A percentile compares a stretch with the other conserved stretches of the same genome.
Evolutionary conservation across 2,329 filamentous ascomycete species (phyloP).

Genomic region (Fusarium pininemorale): DNA sequence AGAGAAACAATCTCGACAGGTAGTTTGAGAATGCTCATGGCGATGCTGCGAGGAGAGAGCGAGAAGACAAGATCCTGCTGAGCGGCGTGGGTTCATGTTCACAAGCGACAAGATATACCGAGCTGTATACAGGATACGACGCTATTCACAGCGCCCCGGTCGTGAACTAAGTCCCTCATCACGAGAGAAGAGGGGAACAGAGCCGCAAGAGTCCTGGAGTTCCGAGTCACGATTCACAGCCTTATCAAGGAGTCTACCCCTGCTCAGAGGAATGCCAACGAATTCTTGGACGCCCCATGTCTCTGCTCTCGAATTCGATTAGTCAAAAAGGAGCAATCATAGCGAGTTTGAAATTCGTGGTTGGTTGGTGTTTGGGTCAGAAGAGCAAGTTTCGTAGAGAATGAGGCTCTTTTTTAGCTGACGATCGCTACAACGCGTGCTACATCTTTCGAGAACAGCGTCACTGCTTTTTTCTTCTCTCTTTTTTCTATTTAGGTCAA

Average conservation of each 20-base stretch:
- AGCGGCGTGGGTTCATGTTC: slow-evolving; percentile 10
- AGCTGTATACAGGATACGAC: not conserved
- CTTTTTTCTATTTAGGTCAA: not conserved
- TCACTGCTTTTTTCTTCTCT: not conserved
- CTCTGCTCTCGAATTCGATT: not conserved
- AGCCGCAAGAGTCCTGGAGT: slow-evolving; percentile 13
- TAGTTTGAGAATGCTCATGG: slow-evolving; percentile 54
- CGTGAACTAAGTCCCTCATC: slow-evolving; percentile 3
- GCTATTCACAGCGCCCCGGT: slow-evolving; percentile 10
- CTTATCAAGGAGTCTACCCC: not conserved
- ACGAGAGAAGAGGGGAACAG: not conserved
- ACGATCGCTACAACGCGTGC: not conserved
- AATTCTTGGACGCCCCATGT: not conserved
- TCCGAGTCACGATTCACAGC: not conserved
- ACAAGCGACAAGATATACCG: not conserved
- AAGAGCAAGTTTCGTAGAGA: not conserved
- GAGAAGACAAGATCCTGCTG: not conserved
- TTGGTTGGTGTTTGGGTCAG: not conserved
- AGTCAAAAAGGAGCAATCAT: not conserved
- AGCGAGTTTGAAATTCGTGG: not conserved
- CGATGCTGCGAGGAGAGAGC: slow-evolving; percentile 36
- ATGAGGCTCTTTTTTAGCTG: slow-evolving; percentile 7
- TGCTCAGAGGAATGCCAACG: not conserved
- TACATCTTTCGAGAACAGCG: not conserved
- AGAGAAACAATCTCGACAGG: slow-evolving; percentile 73